Conservation (phyloP, 805 yeast genomes). For the Saturnispora kantuleensis region DNA sequence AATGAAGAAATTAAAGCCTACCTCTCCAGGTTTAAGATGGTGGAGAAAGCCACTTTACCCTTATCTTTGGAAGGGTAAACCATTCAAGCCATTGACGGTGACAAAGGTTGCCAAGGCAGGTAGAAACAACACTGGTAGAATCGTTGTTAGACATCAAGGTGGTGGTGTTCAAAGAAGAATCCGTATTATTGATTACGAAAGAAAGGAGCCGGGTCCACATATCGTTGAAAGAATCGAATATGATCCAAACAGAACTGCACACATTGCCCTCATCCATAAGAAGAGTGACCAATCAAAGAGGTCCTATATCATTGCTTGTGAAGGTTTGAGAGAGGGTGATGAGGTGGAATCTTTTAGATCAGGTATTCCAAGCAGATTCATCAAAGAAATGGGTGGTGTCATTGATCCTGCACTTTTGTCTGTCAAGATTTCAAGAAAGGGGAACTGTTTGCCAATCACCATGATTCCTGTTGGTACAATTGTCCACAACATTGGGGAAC, state of each 20-base stretch:
- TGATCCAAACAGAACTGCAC: constrained; percentile 91
- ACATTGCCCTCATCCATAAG: constrained; percentile 68
- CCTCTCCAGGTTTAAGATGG: constrained; percentile 84
- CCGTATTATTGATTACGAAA: constrained; percentile 67
- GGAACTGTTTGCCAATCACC: constrained; percentile 85
- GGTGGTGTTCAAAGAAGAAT: constrained; percentile 92
- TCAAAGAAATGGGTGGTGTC: constrained; percentile 81
- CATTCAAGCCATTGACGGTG: constrained; percentile 64
- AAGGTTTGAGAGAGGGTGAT: constrained; percentile 91
- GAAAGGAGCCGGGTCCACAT: constrained; percentile 62
- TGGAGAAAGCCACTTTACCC: constrained; percentile 80
- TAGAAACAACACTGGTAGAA: constrained; percentile 78
- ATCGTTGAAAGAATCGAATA: constrained; percentile 83
- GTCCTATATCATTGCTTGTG: constrained; percentile 81
- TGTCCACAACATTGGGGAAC: constrained; percentile 77
- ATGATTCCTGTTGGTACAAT: constrained; percentile 95
- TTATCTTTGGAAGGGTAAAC: constrained; percentile 78
- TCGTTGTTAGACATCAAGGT: constrained; percentile 91
- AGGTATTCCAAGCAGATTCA: constrained; percentile 73
- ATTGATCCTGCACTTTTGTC: constrained; percentile 86
- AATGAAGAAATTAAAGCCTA: constrained; percentile 68
- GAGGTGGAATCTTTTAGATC: constrained; percentile 75
- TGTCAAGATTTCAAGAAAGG: constrained; percentile 80
- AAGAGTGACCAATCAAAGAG: constrained; percentile 50
- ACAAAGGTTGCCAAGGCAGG: constrained; percentile 72